These are phyloP conservation scores for Pyrenochaeta sp. DNA, from an alignment of 2,329 filamentous ascomycete species.

Conservation along the genomic window DNA sequence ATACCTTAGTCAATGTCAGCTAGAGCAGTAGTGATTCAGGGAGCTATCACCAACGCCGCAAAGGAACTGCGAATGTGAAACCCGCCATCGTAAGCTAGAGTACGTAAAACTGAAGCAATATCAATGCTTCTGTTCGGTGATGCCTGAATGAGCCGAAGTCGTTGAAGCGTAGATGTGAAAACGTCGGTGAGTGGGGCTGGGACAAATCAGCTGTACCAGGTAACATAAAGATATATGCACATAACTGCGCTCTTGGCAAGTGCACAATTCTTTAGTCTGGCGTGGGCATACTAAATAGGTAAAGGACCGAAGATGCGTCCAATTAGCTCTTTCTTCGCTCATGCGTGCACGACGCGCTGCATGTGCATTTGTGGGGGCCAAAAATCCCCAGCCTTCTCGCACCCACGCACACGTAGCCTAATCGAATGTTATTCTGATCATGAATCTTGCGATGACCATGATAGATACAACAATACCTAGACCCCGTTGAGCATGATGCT, in stretches of 20 bases:
- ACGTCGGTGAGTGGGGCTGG: not conserved
- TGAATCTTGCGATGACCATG: not conserved
- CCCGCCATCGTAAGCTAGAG: not conserved
- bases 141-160: not conserved
- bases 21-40: not conserved
- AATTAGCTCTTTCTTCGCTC: not conserved
- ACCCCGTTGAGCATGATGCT: not conserved
- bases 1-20: conserved; percentile 50
- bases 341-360: not conserved
- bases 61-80: not conserved
- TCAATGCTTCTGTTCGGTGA: not conserved
- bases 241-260: not conserved
- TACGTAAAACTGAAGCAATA: not conserved
- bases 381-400: conserved; percentile 1
- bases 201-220: not conserved
- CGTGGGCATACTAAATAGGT: not conserved
- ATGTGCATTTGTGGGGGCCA: conserved; percentile 3
- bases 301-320: not conserved
- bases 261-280: not conserved
- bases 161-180: not conserved
- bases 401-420: not conserved
- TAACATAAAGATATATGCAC: not conserved
- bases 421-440: not conserved
- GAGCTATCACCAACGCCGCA: not conserved
- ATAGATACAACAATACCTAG: too few species aligned